Base-by-base conservation (phyloP, 2,329 filamentous ascomycete genomes). In the Apiospora phragmitis region DNA sequence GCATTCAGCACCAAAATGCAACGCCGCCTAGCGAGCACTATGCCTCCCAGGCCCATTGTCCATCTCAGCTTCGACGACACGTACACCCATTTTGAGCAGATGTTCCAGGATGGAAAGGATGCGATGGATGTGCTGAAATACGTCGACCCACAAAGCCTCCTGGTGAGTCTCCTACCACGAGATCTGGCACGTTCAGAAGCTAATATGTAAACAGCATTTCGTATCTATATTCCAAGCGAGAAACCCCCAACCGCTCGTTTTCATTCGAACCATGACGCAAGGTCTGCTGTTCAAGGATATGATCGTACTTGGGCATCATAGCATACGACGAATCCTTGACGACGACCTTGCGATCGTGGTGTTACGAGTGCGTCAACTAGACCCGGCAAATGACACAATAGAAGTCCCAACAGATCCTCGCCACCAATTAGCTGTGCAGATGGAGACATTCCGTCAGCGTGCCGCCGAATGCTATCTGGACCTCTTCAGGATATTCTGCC, bases 1-100 rank as follows among this genome's bases (percentile, higher is more conserved):
- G 90, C 95, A 0, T 98, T 98, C 80, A 98, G 94, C 76, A 89
- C 90, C 32, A 97, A 97, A 78, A 87, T 98, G 47, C 96, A 99
- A 79, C 89, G 95, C n/a, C 92, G 92, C 73, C 86, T 99, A 42
- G 95, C 96, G 0, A 98, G 94, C 75, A 98, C 94, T 0, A 95
- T 98, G 76, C 96, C 96, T 4, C 96, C 96, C 9, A 89, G 95
- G 11, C 95, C 95, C 0, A 95, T 98, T 75, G 93, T 98, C 14
- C 87, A 94, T 69, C 84, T 95, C 3, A 89, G 88, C 35, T 92
- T 93, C 75, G 88, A 91, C 18, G 91, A 94, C 76, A 93, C 94
- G 0, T 88, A 92, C 73, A 83, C 83, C 26, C 91, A 93, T 75
- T 86, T 98, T 73, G 87, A 87, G 70, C 89, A 90, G 62, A 82